Percentiles rank a stretch among this genome's conserved stretches.
Conservation (phyloP, 345 rosid species). For the Laguncularia racemosa region DNA sequence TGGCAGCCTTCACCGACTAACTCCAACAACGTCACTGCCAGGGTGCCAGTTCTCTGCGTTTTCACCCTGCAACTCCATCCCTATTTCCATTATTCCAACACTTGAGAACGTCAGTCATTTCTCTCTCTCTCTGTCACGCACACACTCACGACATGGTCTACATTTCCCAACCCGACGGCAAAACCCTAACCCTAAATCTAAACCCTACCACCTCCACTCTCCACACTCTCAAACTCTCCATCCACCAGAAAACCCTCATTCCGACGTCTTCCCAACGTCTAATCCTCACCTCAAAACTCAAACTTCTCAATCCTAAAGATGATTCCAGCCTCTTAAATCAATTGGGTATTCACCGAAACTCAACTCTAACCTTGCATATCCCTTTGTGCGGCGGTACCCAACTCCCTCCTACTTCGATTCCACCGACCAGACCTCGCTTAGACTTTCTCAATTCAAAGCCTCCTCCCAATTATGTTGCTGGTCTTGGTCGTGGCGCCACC, state of each 20-base stretch:
- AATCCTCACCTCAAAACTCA: conserved; percentile 16
- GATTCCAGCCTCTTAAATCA: conserved; percentile 36
- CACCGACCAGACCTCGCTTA: conserved; percentile 66
- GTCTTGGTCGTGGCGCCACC: conserved; percentile 93
- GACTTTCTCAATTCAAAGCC: conserved; percentile 86
- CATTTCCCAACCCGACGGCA: conserved; percentile 38
- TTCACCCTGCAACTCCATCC: too few relatives aligned
- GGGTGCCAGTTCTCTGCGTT: too few relatives aligned
- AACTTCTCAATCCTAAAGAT: conserved; percentile 1
- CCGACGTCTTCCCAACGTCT: conserved; percentile 36
- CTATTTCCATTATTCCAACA: too few relatives aligned
- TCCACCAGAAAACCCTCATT: conserved; percentile 30
- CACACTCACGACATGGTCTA: conserved; percentile 37
- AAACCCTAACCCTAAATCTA: conserved; percentile 35
- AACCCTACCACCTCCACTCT: conserved; percentile 51
- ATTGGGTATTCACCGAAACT: conserved; percentile 34
- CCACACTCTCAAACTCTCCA: conserved; percentile 35
- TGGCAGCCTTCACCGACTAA: too few relatives aligned
- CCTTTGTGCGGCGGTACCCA: conserved; percentile 55
- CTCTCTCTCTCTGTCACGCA: too few relatives aligned
- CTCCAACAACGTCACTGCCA: too few relatives aligned
- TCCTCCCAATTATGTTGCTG: conserved; percentile 85
- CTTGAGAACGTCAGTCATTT: too few relatives aligned
- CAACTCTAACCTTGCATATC: conserved; percentile 46
- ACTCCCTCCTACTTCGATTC: conserved; percentile 6